Evolutionary conservation across 345 rosid genomes (phyloP).

Genomic region (Citrus medica): DNA sequence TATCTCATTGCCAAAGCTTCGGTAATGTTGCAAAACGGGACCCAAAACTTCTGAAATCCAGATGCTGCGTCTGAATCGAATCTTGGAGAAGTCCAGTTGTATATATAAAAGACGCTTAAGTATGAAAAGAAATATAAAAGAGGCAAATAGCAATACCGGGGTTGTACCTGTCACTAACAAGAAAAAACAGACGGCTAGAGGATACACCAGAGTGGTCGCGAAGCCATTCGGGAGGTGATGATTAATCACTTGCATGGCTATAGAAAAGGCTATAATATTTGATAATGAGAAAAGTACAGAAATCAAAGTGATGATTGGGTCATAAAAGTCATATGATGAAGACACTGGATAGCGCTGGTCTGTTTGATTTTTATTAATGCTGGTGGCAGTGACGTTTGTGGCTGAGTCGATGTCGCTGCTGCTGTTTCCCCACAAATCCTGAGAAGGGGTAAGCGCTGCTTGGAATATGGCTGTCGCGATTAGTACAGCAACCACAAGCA

Average conservation of each 20-base stretch:
- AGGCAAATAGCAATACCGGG: no score
- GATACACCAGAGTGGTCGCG: neutral
- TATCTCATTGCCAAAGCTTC: neutral
- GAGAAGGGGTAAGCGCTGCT: slow-evolving; percentile 25
- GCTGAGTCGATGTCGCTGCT: no score
- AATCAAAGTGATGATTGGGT: neutral
- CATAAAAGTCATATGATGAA: no score
- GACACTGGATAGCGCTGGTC: fast-evolving
- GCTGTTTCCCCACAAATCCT: neutral
- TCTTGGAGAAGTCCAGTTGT: no score
- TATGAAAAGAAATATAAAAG: no score
- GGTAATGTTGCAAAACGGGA: neutral
- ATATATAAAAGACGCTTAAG: neutral
- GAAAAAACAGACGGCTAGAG: neutral
- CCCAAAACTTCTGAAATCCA: neutral
- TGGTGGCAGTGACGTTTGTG: fast-evolving
- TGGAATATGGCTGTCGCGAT: slow-evolving; percentile 30
- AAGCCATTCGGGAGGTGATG: no score
- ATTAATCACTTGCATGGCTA: fast-evolving
- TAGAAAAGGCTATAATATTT: no score
- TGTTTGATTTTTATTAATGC: no score
- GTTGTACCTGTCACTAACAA: neutral
- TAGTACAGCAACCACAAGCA: slow-evolving; percentile 27
- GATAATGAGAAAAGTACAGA: no score
- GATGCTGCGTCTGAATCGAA: no score